A percentile compares a stretch with the other conserved stretches of the same genome.
phyloP scores from a whole-genome alignment of 1,284 basidiomycete genomes.

The Puccinia horiana region DNA sequence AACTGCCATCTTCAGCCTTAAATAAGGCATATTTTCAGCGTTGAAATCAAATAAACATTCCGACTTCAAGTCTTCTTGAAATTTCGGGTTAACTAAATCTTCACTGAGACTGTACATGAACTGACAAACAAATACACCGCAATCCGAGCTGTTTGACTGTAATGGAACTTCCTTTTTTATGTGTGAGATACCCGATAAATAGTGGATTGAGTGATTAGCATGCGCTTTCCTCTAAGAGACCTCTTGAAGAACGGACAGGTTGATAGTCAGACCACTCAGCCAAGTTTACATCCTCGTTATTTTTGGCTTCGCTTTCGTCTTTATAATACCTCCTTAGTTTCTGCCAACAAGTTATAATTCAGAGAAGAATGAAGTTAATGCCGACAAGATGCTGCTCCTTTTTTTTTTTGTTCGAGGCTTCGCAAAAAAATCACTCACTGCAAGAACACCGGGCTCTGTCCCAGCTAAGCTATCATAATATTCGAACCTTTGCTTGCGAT shows the following conservation, averaged over 20 bases:
- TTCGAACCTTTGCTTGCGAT: conserved; percentile 57
- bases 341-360: background rate
- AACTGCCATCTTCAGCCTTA: background rate
- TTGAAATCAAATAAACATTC: conserved; percentile 46
- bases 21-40: conserved; percentile 26
- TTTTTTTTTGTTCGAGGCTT: background rate
- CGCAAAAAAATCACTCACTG: conserved; percentile 24
- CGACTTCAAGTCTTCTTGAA: background rate
- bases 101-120: conserved; percentile 58
- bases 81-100: background rate
- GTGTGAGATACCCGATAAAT: background rate
- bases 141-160: conserved; percentile 58
- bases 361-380: background rate
- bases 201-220: background rate
- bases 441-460: conserved; percentile 51
- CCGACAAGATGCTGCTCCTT: no score
- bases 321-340: conserved; percentile 55
- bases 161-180: conserved; percentile 52
- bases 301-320: conserved; percentile 55
- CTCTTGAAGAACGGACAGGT: background rate
- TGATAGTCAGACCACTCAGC: conserved; percentile 53
- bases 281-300: conserved; percentile 53
- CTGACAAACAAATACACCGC: conserved; percentile 57
- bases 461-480: conserved; percentile 58
- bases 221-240: background rate